Conservation (phyloP, 192 early-diverging fungal genomes). For the Gonapodya prolifera region DNA sequence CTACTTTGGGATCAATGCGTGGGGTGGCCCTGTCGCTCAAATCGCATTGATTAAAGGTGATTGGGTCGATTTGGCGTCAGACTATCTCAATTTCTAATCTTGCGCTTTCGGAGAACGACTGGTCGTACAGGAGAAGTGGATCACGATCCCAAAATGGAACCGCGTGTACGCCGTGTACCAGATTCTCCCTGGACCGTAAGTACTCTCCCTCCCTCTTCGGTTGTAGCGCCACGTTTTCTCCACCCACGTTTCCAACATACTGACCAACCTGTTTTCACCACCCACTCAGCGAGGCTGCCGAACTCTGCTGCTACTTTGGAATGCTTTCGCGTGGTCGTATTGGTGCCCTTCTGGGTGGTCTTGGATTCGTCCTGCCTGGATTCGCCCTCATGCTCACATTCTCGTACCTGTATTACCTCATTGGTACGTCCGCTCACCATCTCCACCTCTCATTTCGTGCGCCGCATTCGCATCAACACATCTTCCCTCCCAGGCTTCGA, state of each 20-base stretch:
- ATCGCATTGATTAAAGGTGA: constrained; percentile 33
- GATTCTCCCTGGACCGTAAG: constrained; percentile 40
- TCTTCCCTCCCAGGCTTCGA: constrained; percentile 8
- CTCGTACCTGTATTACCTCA: constrained; percentile 24
- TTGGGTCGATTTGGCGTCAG: too few species aligned
- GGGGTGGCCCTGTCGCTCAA: constrained; percentile 42
- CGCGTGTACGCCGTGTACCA: constrained; percentile 42
- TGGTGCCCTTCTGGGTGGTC: constrained; percentile 30
- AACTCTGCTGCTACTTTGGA: constrained; percentile 40
- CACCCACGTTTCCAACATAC: too few species aligned
- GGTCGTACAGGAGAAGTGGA: constrained; percentile 30
- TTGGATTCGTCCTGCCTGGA: constrained; percentile 36
- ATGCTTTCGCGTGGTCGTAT: constrained; percentile 25
- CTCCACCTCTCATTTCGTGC: too few species aligned
- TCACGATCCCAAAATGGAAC: constrained; percentile 29
- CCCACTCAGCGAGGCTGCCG: constrained; percentile 41
- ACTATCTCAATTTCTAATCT: too few species aligned
- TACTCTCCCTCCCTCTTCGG: too few species aligned
- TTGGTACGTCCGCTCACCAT: too few species aligned
- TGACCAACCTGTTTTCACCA: too few species aligned
- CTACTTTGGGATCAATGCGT: constrained; percentile 30
- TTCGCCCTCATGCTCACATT: constrained; percentile 29
- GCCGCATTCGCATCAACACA: too few species aligned
- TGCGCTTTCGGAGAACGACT: too few species aligned
- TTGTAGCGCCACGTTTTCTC: too few species aligned